Percentiles rank a stretch among this genome's conserved stretches.
phyloP scores from a whole-genome alignment of 1,284 basidiomycete species.

The Cryptococcus hybrid region DNA sequence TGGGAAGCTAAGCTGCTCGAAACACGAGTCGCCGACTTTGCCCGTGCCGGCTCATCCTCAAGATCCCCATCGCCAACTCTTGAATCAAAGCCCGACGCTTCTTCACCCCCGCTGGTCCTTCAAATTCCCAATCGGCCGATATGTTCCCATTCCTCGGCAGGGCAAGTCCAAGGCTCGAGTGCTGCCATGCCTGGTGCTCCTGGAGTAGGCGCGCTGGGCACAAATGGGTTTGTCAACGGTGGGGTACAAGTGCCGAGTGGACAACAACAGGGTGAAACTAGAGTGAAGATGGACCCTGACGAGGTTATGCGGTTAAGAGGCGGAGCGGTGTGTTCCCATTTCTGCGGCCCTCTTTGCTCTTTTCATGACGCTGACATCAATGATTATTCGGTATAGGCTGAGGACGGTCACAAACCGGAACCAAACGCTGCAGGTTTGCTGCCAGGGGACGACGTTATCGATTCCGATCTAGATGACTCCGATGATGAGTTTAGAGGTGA shows the following conservation, averaged over 20 bases:
- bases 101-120: conserved; percentile 9
- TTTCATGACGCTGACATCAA: not conserved
- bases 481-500: conserved; percentile 62
- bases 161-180: not conserved
- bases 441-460: conserved; percentile 75
- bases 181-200: conserved; percentile 3
- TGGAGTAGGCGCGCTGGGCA: not conserved
- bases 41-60: conserved; percentile 23
- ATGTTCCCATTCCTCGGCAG: not conserved
- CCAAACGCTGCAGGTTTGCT: conserved; percentile 50
- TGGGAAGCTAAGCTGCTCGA: conserved; percentile 92
- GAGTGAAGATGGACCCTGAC: conserved; percentile 45
- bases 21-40: conserved; percentile 89
- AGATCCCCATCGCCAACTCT: conserved; percentile 8
- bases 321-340: conserved; percentile 27
- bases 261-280: conserved; percentile 11
- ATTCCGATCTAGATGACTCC: conserved; percentile 93
- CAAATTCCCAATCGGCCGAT: conserved; percentile 1
- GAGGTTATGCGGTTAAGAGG: conserved; percentile 40
- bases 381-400: not conserved
- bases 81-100: conserved; percentile 1
- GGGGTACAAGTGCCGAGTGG: not conserved
- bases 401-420: conserved; percentile 34
- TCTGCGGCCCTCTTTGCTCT: not conserved
- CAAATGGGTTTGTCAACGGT: conserved; percentile 3